These are phyloP conservation scores for Suillus tomentosus DNA, from an alignment of 768 basidiomycete genomes.

Conservation along the genomic window DNA sequence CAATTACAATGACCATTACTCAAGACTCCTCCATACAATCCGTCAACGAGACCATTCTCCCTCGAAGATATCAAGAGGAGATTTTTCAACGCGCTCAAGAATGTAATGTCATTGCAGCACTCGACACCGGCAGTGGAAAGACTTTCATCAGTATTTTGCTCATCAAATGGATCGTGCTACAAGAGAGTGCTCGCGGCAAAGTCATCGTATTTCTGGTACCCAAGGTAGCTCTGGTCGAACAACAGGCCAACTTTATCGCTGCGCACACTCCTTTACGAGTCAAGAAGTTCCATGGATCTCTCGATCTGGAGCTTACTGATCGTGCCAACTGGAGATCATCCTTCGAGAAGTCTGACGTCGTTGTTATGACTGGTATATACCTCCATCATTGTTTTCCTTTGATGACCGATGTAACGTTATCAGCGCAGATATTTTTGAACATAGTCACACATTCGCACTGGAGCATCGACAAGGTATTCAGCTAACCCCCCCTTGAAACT, in stretches of 20 bases:
- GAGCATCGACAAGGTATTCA: slow-evolving; percentile 59
- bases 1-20: slow-evolving; percentile 2
- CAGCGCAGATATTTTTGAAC: slow-evolving; percentile 84
- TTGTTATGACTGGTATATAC: slow-evolving; percentile 79
- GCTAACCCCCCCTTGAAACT: not conserved
- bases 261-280: slow-evolving; percentile 69
- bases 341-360: slow-evolving; percentile 66
- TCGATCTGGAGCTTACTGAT: slow-evolving; percentile 73
- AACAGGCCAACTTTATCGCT: slow-evolving; percentile 70
- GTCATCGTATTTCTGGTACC: slow-evolving; percentile 82
- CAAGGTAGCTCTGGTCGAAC: slow-evolving; percentile 81
- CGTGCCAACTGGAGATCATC: slow-evolving; percentile 62
- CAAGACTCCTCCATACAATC: slow-evolving; percentile 14
- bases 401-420: slow-evolving; percentile 3
- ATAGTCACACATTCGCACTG: slow-evolving; percentile 81
- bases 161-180: slow-evolving; percentile 71
- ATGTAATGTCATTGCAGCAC: slow-evolving; percentile 57
- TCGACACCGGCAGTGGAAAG: slow-evolving; percentile 65
- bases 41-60: slow-evolving; percentile 42
- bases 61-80: slow-evolving; percentile 57
- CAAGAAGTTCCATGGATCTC: slow-evolving; percentile 56
- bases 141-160: slow-evolving; percentile 62
- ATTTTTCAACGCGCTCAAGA: slow-evolving; percentile 54
- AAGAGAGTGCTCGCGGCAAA: slow-evolving; percentile 52
- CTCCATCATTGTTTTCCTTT: not conserved